Conservation (phyloP, 177 flowering plant species). For the Vitis hybrid region DNA sequence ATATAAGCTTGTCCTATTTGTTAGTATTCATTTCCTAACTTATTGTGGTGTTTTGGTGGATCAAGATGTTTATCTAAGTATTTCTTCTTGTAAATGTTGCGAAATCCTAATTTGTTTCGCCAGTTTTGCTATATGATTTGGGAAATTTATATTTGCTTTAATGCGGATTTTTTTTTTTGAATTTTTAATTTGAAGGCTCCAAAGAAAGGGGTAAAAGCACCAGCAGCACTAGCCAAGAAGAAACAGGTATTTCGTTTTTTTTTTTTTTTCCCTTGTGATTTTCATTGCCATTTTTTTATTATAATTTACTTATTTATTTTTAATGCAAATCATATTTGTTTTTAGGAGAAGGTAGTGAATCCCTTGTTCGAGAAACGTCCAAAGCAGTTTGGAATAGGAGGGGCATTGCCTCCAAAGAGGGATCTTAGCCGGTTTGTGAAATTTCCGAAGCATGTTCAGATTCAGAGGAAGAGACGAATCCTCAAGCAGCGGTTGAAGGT, state of each 20-base stretch:
- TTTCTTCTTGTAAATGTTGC: no score
- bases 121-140: neutral
- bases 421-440: slow-evolving; percentile 45
- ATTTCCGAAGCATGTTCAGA: slow-evolving; percentile 40
- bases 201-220: slow-evolving; percentile 38
- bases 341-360: slow-evolving; percentile 45
- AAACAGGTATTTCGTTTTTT: slow-evolving; percentile 20
- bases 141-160: neutral
- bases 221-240: slow-evolving; percentile 36
- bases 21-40: no score
- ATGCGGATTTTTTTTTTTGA: neutral
- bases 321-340: neutral
- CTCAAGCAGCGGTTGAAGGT: slow-evolving; percentile 53
- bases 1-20: no score
- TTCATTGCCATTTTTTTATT: neutral
- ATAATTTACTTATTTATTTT: neutral
- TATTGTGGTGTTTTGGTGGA: no score
- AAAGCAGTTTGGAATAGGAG: slow-evolving; percentile 64
- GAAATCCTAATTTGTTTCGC: no score
- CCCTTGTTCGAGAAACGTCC: slow-evolving; percentile 58
- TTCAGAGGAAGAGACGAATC: slow-evolving; percentile 53
- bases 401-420: slow-evolving; percentile 55
- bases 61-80: no score
- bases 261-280: neutral
- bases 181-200: slow-evolving; percentile 33